Base-by-base conservation (phyloP, 1,284 basidiomycete species). In the Papiliotrema terrestris region DNA sequence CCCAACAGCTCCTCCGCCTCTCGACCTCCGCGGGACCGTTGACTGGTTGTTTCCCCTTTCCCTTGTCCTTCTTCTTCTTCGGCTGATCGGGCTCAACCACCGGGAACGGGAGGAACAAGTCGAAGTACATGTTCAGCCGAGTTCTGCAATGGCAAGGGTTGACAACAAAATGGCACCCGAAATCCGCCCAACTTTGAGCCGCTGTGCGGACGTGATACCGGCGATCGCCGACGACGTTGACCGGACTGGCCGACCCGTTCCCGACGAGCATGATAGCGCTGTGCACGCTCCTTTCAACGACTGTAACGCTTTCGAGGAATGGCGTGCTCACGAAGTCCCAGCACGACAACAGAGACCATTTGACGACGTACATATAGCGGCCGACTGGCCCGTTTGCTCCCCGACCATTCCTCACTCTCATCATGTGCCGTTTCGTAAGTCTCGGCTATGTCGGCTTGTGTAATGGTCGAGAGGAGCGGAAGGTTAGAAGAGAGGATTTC, bases 61-160 rank as follows among this genome's bases (percentile, higher is more conserved):
- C 71, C 59, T 75, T 74, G 19, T 54, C 55, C 51, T 69, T 69
- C 15, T 56, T 58, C 52, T 72, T 72, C 54, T 61, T 66, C 4
- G 52, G 42, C 2, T 20, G 37, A 13, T 54, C 52, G 3, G 55
- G 51, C 4, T 60, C 51, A 3, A 69, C 62, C 1, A 66, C 41
- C 0, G 74, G 72, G 59, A 72, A 77, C 17, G 73, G 72, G 4
- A 72, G 48, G 54, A 68, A 73, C 22, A 77, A 71, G 62, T 77
- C 73, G 60, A 68, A 75, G 58, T 73, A 76, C 73, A 77, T 75
- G 29, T 32, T n/a, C n/a, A n/a, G n/a, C n/a, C n/a, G n/a, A n/a
- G n/a, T n/a, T n/a, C n/a, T n/a, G n/a, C n/a, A n/a, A n/a, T n/a
- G n/a, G n/a, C n/a, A n/a, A n/a, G n/a, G 29, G 39, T 20, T 41